Evolutionary conservation across 768 basidiomycete species (phyloP).

Genomic region (Mycena haematopus): DNA sequence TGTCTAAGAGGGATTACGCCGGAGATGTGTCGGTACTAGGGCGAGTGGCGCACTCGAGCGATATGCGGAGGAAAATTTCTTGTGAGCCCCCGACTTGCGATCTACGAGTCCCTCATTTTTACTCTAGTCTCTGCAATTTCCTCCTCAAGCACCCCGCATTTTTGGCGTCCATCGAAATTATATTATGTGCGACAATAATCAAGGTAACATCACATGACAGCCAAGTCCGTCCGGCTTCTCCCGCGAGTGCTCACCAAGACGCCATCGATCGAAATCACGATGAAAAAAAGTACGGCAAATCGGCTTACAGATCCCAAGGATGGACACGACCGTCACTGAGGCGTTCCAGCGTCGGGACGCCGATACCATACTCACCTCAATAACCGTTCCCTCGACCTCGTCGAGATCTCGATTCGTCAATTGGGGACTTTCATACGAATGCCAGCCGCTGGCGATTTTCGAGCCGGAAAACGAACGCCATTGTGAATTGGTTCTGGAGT

Average conservation of each 20-base stretch:
- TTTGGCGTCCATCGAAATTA: not conserved
- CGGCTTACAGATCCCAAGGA: conserved; percentile 1
- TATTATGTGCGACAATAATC: not conserved
- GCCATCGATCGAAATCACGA: conserved; percentile 6
- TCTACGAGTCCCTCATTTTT: no score
- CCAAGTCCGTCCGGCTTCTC: not conserved
- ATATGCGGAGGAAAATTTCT: no score
- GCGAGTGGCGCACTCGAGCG: no score
- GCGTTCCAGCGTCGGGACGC: not conserved
- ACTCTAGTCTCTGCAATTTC: no score
- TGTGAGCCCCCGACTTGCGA: no score
- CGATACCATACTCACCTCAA: conserved; percentile 58
- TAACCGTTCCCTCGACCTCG: conserved; percentile 54
- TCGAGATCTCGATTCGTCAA: conserved; percentile 53
- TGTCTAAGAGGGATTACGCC: no score
- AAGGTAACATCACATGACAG: not conserved
- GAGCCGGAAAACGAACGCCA: conserved; percentile 76
- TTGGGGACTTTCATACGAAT: conserved; percentile 86
- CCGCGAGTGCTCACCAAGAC: conserved; percentile 5
- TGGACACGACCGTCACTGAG: not conserved
- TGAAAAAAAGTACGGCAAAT: not conserved
- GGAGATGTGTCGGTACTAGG: no score
- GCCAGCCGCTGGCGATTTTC: conserved; percentile 74
- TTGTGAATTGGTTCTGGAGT: conserved; percentile 77
- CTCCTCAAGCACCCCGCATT: not conserved